Conservation (phyloP, 345 rosid species). For the Eucalyptus marginata region DNA sequence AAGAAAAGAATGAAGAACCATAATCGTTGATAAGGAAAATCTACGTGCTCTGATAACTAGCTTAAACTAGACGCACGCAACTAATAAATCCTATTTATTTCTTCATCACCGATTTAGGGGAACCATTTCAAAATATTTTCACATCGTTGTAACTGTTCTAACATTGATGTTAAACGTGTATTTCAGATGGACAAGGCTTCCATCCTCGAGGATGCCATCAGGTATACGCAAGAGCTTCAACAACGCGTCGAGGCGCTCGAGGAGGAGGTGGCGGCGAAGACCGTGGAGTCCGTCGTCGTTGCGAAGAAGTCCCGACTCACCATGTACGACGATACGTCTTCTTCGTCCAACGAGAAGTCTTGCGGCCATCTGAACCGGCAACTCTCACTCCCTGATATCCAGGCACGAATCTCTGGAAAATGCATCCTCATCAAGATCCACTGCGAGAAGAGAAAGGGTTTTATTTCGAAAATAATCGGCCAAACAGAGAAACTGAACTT, state of each 20-base stretch:
- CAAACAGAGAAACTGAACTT: background rate
- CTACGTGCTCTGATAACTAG: background rate
- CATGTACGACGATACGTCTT: slow-evolving; percentile 16
- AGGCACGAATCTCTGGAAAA: background rate
- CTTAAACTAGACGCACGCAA: background rate
- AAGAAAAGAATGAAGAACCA: background rate
- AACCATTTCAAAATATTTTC: background rate
- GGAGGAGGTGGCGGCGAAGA: slow-evolving; percentile 25
- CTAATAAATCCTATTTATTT: background rate
- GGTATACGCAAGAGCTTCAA: slow-evolving; percentile 55
- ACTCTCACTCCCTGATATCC: background rate
- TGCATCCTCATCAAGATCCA: background rate
- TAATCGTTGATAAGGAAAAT: background rate
- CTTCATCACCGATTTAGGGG: background rate
- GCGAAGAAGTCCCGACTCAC: slow-evolving; percentile 40
- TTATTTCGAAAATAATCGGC: background rate
- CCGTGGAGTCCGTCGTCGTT: slow-evolving; percentile 30
- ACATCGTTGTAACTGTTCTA: background rate
- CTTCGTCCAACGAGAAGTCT: slow-evolving; percentile 15
- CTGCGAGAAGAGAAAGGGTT: background rate
- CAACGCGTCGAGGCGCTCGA: slow-evolving; percentile 46
- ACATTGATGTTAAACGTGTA: background rate
- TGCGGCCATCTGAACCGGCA: background rate
- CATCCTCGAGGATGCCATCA: slow-evolving; percentile 51
- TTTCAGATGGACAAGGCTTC: slow-evolving; percentile 63